phyloP scores from a whole-genome alignment of 257 asterid genomes.

The Asclepias syriaca region DNA sequence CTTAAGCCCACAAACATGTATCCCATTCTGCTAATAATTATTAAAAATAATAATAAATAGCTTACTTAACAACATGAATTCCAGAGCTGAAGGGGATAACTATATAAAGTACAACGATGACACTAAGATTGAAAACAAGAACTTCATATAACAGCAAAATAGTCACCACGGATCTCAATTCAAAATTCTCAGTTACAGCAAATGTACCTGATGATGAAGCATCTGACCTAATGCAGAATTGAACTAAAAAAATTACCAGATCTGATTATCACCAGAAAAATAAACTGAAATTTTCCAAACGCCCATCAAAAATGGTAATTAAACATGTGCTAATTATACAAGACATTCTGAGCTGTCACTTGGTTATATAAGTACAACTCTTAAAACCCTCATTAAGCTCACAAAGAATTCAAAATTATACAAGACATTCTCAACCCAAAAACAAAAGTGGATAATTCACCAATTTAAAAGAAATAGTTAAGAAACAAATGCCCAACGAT shows the following conservation, averaged over 20 bases:
- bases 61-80: neutral
- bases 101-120: neutral
- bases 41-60: neutral
- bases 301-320: slow-evolving; percentile 7
- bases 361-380: slow-evolving; percentile 16
- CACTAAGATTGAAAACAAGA: neutral
- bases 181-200: slow-evolving; percentile 6
- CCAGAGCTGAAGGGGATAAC: neutral
- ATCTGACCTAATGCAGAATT: neutral
- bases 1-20: neutral
- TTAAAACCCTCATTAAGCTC: slow-evolving; percentile 9
- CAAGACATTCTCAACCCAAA: slow-evolving; percentile 2
- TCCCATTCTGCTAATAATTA: slow-evolving; percentile 9
- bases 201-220: slow-evolving; percentile 6
- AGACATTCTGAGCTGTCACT: slow-evolving; percentile 11
- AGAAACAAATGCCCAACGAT: slow-evolving; percentile 17
- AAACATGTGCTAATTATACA: neutral
- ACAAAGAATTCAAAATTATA: slow-evolving; percentile 2
- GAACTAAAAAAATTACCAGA: slow-evolving; percentile 34
- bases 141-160: neutral
- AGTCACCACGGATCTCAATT: slow-evolving; percentile 16
- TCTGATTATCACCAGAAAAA: slow-evolving; percentile 32
- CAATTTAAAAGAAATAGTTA: slow-evolving; percentile 4
- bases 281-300: slow-evolving; percentile 16
- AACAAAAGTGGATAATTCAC: slow-evolving; percentile 14